Base-by-base conservation (phyloP, 148 eudicot species). In the Dysphania ambrosioides region DNA sequence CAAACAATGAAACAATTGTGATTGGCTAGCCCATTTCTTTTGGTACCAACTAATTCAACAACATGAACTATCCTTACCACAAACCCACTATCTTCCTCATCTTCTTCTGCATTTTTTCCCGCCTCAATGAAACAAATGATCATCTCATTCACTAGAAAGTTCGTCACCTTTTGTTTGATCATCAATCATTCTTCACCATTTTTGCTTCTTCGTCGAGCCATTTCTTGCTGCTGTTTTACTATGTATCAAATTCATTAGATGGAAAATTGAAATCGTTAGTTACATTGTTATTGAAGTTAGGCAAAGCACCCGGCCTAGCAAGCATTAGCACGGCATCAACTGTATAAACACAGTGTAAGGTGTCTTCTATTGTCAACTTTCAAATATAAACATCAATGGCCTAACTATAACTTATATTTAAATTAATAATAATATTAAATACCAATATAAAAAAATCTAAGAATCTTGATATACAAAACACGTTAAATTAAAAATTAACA, bases 1-100 rank as follows among this genome's bases (percentile, higher is more conserved):
- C 24, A 78, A 66, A 64, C 80, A n/a, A n/a, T n/a, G n/a, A n/a
- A n/a, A n/a, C n/a, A 71, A 71, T 77, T 71, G 66, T 49, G 75
- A 71, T 63, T 64, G 7, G 53, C 75, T 51, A 71, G n/a, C 15
- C 79, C 79, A 71, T 71, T 71, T 6, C 66, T 78, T 36, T 40
- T 78, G 8, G 66, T 64, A 78, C 66, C 76, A 15, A 72, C 70
- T 56, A 78, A 56, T 57, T 76, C 80, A 66, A 72, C 76, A 78
- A 78, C 80, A 78, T 78, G 70, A 40, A 78, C 76, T 27, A 71
- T 72, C 47, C 40, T 56, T 12, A 72, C 42, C 0, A 15, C 1
- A 66, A 78, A 78, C 66, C 59, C 76, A 26, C 10, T 12, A 5
- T 72, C 75, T 19, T 72, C 72, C 34, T 49, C 71, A 29, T 29